phyloP scores from a whole-genome alignment of 1,284 basidiomycete species.

The Rhodofomes roseus region DNA sequence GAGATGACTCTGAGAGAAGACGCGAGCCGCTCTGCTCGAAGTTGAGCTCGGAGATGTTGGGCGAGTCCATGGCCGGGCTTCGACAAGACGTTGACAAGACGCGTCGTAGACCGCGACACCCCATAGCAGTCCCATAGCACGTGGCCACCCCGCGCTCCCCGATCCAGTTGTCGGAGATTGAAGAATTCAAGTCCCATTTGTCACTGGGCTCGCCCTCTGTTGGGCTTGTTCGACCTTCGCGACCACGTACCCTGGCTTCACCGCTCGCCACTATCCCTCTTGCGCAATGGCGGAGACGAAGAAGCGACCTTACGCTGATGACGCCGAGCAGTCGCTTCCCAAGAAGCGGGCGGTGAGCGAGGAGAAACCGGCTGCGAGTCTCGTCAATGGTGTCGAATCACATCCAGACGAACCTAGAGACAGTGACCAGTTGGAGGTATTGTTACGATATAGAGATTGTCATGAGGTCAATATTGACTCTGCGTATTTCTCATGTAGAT shows the following conservation, averaged over 20 bases:
- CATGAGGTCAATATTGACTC: constrained; percentile 33
- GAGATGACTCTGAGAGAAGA: constrained; percentile 49
- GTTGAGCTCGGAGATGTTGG: constrained; percentile 32
- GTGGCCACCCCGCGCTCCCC: background rate
- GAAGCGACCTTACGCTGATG: constrained; percentile 59
- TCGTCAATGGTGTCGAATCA: constrained; percentile 49
- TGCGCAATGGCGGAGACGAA: constrained; percentile 48
- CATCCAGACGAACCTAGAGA: constrained; percentile 55
- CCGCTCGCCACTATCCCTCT: background rate
- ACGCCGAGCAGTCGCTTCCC: constrained; percentile 44
- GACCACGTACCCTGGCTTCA: background rate
- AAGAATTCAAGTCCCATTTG: constrained; percentile 12
- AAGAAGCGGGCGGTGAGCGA: constrained; percentile 68
- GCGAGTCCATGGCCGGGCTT: constrained; percentile 25
- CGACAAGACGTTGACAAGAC: background rate
- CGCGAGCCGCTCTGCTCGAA: constrained; percentile 37
- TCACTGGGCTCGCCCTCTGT: background rate
- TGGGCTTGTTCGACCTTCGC: constrained; percentile 1
- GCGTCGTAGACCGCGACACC: constrained; percentile 1
- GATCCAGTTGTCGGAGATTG: constrained; percentile 17
- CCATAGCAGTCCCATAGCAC: no score
- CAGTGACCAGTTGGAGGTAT: constrained; percentile 70
- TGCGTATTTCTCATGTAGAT: constrained; percentile 36
- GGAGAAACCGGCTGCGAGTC: constrained; percentile 51
- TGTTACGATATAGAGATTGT: constrained; percentile 7